Base-by-base conservation (phyloP, 108 stramenopile species). In the Cylindrotheca closterium region DNA sequence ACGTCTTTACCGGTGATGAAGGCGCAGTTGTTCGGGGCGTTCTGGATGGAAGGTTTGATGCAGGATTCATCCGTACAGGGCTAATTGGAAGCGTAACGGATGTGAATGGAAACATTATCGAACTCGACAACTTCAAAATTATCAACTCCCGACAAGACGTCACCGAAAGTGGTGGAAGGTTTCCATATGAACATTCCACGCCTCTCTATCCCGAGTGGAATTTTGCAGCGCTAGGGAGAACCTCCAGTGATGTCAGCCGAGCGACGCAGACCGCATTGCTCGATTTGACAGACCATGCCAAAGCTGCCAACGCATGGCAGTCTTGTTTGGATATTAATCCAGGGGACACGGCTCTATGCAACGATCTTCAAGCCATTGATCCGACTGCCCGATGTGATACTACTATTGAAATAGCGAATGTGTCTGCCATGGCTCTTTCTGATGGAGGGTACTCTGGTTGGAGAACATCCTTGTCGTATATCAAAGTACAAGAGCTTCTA, bases 151-250 rank as follows among this genome's bases (percentile, higher is more conserved):
- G 55, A 55, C 54, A 25, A 37, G 68, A 25, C 10, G 4, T 28
- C 12, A 63, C 60, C 25, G 63, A 65, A 29, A 15, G 10, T 42
- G 77, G 77, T 26, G 37, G 22, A n/a, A n/a, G n/a, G n/a, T 78
- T 73, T 55, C 77, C 77, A 4, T 78, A 66, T 37, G 45, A 59
- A 45, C 42, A 55, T 29, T 60, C 64, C 51, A 78, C 77, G 0
- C 47, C 51, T 4, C 15, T 78, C 15, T 73, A 63, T 53, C 61
- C 77, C 10, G 77, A 78, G 55, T 78, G 77, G 77, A 73, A 68
- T 59, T 5, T 78, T 29, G 71, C 77, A 18, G 63, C 58, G 8
- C 51, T 71, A 7, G 12, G 18, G 1, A 52, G 68, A 50, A 71
- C 72, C 5, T 45, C 37, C 24, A 18, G 30, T 21, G 72, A 73